Evolutionary conservation across 768 basidiomycete species (phyloP).

Genomic region (Podaxis carcinomalis): DNA sequence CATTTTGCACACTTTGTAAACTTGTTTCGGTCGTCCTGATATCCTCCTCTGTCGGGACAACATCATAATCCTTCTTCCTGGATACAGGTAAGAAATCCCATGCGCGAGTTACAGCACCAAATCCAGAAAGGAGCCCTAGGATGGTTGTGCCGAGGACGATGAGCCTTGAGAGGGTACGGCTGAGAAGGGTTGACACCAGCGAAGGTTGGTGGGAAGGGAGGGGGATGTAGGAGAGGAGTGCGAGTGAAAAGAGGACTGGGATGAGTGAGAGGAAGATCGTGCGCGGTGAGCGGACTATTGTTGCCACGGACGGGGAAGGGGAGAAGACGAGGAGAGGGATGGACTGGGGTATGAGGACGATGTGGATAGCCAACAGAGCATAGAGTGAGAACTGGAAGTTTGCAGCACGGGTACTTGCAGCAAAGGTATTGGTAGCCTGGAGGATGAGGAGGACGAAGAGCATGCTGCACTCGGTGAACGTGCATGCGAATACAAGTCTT

Average conservation of each 20-base stretch:
- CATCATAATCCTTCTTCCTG: conserved; percentile 22
- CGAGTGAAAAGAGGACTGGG: conserved; percentile 52
- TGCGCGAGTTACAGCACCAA: conserved; percentile 66
- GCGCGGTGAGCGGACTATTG: background rate
- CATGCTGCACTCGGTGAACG: conserved; percentile 72
- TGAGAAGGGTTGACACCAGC: conserved; percentile 33
- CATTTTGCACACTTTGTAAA: conserved; percentile 54
- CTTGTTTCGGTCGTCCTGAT: conserved; percentile 54
- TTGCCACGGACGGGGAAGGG: conserved; percentile 22
- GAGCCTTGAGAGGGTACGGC: conserved; percentile 54
- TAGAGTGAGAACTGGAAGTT: conserved; percentile 69
- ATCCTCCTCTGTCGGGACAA: conserved; percentile 44
- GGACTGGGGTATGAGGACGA: conserved; percentile 64
- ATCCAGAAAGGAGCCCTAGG: conserved; percentile 77
- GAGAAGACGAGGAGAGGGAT: conserved; percentile 55
- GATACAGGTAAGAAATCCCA: conserved; percentile 55
- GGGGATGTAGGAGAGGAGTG: conserved; percentile 62
- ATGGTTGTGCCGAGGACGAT: conserved; percentile 74
- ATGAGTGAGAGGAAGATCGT: conserved; percentile 24
- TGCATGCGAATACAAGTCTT: conserved; percentile 53
- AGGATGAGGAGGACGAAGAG: conserved; percentile 69
- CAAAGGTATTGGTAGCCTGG: conserved; percentile 58
- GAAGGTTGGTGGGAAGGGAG: conserved; percentile 45
- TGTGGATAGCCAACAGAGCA: conserved; percentile 54
- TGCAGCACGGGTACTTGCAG: conserved; percentile 52